Evolutionary conservation across 306 rosid species (phyloP).

Genomic region (Pyrus betulifolia): DNA sequence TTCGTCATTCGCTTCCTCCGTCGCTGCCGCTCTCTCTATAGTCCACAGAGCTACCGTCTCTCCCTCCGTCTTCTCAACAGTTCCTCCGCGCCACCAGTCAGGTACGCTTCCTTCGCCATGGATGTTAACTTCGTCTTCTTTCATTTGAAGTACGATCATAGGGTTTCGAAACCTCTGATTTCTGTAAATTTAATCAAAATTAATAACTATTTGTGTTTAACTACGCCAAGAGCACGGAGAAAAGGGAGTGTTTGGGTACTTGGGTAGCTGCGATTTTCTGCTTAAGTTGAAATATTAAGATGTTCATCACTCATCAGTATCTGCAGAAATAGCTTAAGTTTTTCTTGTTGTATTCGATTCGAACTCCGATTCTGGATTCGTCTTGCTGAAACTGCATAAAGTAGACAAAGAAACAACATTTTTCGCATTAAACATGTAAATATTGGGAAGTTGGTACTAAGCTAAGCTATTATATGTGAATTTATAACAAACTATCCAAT

Average conservation of each 20-base stretch:
- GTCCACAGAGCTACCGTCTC: neutral
- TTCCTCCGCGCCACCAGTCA: neutral
- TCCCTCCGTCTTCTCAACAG: neutral
- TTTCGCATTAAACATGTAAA: neutral
- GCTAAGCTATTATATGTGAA: neutral
- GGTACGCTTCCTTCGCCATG: neutral
- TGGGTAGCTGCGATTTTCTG: neutral
- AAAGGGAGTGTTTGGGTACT: neutral
- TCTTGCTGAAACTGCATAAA: neutral
- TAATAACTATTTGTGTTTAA: neutral
- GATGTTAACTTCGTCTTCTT: neutral
- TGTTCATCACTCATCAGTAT: neutral
- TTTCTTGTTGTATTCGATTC: neutral
- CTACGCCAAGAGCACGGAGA: too few species aligned
- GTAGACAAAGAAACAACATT: neutral
- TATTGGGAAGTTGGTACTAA: neutral
- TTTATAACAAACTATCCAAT: neutral
- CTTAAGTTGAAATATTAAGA: neutral
- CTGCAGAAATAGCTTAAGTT: neutral
- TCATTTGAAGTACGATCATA: neutral
- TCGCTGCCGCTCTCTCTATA: neutral
- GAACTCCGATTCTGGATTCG: neutral
- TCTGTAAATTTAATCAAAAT: neutral
- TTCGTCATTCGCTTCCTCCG: neutral
- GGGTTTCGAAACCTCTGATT: neutral